phyloP scores from a whole-genome alignment of 2,329 filamentous ascomycete species.

The Talaromyces sp. region DNA sequence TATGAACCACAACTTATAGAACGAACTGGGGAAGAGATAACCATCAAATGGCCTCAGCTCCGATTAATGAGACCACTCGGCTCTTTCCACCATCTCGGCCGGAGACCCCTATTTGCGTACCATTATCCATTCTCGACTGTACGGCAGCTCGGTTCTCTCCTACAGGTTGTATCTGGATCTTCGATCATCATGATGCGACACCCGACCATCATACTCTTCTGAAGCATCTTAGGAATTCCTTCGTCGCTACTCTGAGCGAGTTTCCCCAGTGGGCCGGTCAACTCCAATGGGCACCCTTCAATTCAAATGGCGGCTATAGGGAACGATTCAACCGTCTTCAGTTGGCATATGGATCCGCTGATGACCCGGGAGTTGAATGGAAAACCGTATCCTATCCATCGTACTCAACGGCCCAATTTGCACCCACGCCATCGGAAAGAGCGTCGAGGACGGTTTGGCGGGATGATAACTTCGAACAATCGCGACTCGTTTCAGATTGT shows the following conservation, averaged over 20 bases:
- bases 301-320: constrained; percentile 22
- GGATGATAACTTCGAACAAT: constrained; percentile 30
- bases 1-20: neutral
- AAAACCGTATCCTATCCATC: neutral
- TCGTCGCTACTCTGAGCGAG: constrained; percentile 33
- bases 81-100: neutral
- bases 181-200: neutral
- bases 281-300: constrained; percentile 33
- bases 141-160: neutral
- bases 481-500: constrained; percentile 20
- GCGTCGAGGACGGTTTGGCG: neutral
- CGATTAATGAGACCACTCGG: neutral
- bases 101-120: neutral
- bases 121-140: neutral
- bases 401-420: neutral
- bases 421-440: neutral
- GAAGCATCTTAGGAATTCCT: constrained; percentile 17
- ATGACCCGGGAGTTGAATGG: neutral
- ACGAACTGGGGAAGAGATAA: neutral
- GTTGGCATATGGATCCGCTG: constrained; percentile 22
- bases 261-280: constrained; percentile 44
- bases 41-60: neutral
- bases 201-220: neutral
- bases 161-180: neutral
- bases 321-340: constrained; percentile 33